phyloP scores from a whole-genome alignment of 2,329 filamentous ascomycete species.

The Meredithiella fracta region DNA sequence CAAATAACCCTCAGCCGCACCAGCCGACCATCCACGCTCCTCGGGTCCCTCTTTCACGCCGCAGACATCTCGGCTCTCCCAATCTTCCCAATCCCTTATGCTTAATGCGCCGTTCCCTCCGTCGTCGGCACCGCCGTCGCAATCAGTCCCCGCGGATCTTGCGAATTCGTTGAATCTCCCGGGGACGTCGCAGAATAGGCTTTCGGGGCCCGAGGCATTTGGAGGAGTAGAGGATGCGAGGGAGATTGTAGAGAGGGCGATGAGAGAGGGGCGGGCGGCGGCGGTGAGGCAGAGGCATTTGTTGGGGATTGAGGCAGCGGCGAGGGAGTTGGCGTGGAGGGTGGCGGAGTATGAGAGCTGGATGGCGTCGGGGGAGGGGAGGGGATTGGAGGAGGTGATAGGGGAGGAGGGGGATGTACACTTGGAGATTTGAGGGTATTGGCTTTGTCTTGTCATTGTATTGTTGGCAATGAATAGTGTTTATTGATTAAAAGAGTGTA shows the following conservation, averaged over 20 bases:
- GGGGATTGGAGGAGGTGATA: conserved; percentile 4
- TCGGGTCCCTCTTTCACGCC: conserved; percentile 8
- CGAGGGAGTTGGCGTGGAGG: conserved; percentile 37
- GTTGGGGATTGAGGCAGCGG: conserved; percentile 36
- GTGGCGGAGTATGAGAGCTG: conserved; percentile 36
- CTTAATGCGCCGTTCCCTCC: not conserved
- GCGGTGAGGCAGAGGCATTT: conserved; percentile 30
- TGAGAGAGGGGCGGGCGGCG: conserved; percentile 29
- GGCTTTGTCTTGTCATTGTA: not conserved
- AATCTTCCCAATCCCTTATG: conserved; percentile 11
- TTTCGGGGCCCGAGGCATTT: not conserved
- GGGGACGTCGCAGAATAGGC: conserved; percentile 4
- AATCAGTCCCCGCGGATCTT: not conserved
- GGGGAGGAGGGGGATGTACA: not conserved
- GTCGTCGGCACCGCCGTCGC: not conserved
- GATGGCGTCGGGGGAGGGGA: conserved; percentile 16
- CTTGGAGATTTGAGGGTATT: not conserved
- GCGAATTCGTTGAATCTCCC: not conserved
- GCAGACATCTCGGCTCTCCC: conserved; percentile 15
- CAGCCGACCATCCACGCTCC: conserved; percentile 17
- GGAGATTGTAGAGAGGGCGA: conserved; percentile 29
- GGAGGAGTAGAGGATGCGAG: conserved; percentile 24
- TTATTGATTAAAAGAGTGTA: not conserved
- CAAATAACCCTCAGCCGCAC: conserved; percentile 26
- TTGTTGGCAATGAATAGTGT: not conserved